These are phyloP conservation scores for Xylaria sp. DNA, from an alignment of 2,329 filamentous ascomycete species.

Conservation along the genomic window DNA sequence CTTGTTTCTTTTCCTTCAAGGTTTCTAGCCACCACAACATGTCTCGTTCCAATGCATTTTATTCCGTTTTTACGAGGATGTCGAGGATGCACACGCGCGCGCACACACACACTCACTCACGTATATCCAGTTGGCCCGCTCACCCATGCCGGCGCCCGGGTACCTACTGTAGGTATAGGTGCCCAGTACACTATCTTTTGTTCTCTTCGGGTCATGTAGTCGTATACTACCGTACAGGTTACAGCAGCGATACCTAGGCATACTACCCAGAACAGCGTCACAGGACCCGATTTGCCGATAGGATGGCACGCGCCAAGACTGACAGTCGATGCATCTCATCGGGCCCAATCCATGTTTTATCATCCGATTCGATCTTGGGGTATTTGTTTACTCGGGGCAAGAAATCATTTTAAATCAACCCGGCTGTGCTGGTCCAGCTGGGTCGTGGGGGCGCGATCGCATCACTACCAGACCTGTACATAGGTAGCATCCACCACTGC, in stretches of 20 bases:
- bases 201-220: not conserved
- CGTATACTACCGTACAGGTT: no score
- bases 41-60: constrained; percentile 7
- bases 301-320: constrained; percentile 11
- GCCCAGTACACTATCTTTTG: not conserved
- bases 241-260: not conserved
- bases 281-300: constrained; percentile 19
- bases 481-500: no score
- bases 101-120: not conserved
- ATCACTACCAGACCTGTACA: no score
- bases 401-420: not conserved
- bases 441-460: constrained; percentile 7
- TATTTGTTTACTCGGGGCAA: constrained; percentile 7
- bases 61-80: not conserved
- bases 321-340: constrained; percentile 18
- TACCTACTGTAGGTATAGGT: not conserved
- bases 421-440: not conserved
- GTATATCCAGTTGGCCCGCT: no score
- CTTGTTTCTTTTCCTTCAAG: not conserved
- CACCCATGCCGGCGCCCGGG: not conserved
- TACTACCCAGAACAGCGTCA: constrained; percentile 20
- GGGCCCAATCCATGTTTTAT: constrained; percentile 6
- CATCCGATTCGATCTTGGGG: constrained; percentile 15
- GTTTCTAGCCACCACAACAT: constrained; percentile 3
- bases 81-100: not conserved